Evolutionary conservation across 148 eudicot species (phyloP), one percentile per base, ranked within the genome.

Genomic region (Arctostaphylos glauca): DNA sequence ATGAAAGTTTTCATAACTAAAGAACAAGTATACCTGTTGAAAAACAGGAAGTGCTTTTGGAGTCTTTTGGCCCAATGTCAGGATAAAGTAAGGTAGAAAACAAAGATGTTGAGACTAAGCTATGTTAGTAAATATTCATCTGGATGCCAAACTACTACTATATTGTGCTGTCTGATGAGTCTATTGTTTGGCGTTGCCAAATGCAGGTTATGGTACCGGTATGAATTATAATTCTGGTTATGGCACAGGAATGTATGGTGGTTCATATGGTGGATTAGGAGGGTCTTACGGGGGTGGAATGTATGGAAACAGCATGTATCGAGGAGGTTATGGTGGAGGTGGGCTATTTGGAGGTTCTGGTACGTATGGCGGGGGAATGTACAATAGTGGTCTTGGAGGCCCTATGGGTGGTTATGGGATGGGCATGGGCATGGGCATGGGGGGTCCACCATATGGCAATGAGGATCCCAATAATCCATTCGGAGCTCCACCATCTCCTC

Each of bases 401-500:
- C 76, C 86, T 70, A 85, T 90, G 90, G 90, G 91, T 52, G 93
- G 98, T 47, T 88, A 89, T 79, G 92, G 97, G 19, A 85, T 90
- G 91, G 91, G 89, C 23, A 83, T 86, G 95, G 92, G 97, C 15
- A 85, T 90, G 91, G 91, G 89, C 23, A 83, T 86, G 95, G 98
- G 84, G 77, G 94, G 81, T 73, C 92, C 90, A 38, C 92, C 90
- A 38, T 87, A 80, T 77, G 97, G 97, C 81, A 91, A 89, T 82
- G 93, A 94, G 84, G 98, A 96, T 88, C 98, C 97, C 25, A 96
- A 96, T 82, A 90, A 92, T 87, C 98, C 97, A 67, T 88, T 70
- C 74, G 92, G 91, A 13, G 88, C 84, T 71, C 99, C 99, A 48
- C 68, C 99, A 76, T 85, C 94, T 78, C 98, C 99, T 38, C 99